These are phyloP conservation scores for Cercospora sp. DNA, from an alignment of 2,329 filamentous ascomycete species.

Conservation along the genomic window DNA sequence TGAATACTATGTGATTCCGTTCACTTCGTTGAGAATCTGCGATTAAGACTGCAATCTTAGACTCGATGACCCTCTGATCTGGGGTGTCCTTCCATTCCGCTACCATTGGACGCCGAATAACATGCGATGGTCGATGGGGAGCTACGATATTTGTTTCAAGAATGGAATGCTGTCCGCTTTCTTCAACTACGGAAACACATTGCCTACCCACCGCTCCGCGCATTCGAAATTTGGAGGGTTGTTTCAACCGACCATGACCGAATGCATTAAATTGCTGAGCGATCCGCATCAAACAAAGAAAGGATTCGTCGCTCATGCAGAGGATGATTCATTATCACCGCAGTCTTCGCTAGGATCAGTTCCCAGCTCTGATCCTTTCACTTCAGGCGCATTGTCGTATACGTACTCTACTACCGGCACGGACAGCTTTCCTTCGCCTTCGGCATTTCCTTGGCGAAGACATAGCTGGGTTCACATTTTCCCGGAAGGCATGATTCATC, in stretches of 20 bases:
- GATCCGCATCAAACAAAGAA: constrained; percentile 36
- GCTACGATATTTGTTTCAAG: constrained; percentile 93
- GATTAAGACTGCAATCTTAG: constrained; percentile 49
- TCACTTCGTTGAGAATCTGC: background rate
- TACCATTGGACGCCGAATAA: constrained; percentile 73
- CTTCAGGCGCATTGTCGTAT: constrained; percentile 49
- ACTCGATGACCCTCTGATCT: constrained; percentile 90
- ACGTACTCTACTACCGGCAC: constrained; percentile 66
- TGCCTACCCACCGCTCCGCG: constrained; percentile 80
- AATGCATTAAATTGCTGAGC: constrained; percentile 82
- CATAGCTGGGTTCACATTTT: constrained; percentile 93
- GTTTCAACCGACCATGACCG: constrained; percentile 84
- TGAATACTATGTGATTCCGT: background rate
- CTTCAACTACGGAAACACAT: constrained; percentile 84
- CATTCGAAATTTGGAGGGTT: constrained; percentile 80
- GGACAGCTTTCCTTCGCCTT: constrained; percentile 70
- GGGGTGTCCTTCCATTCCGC: constrained; percentile 79
- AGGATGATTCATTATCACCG: background rate
- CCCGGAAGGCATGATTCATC: constrained; percentile 91
- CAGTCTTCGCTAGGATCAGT: constrained; percentile 11
- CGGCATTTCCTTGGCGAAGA: constrained; percentile 67
- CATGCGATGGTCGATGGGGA: constrained; percentile 84
- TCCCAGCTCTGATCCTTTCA: constrained; percentile 57
- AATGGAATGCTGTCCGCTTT: constrained; percentile 76
- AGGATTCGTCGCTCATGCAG: background rate